phyloP scores from a whole-genome alignment of 257 asterid genomes.

The Coffea eugenioides region DNA sequence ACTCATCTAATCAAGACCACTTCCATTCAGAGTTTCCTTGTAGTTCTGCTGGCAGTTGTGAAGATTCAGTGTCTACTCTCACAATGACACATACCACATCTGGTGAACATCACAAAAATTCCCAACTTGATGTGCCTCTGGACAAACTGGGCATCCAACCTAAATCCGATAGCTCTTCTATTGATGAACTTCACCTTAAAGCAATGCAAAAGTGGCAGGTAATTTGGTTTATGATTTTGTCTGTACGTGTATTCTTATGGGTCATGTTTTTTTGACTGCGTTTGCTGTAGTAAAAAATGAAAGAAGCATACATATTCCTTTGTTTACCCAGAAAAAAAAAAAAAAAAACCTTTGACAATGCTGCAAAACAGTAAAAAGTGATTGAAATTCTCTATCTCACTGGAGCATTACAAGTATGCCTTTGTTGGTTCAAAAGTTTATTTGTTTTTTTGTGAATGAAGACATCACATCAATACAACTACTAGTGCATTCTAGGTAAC shows the following conservation, averaged over 20 bases:
- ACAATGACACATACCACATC: conserved; percentile 24
- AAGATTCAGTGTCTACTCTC: conserved; percentile 30
- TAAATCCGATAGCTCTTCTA: conserved; percentile 35
- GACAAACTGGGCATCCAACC: conserved; percentile 34
- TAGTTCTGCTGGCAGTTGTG: conserved; percentile 31
- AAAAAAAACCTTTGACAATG: not conserved
- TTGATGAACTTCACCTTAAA: conserved; percentile 37
- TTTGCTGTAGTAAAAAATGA: not conserved
- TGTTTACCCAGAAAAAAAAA: not conserved
- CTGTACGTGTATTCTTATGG: not conserved
- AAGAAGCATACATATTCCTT: not conserved
- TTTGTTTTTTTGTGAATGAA: not conserved
- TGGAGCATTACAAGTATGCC: not conserved
- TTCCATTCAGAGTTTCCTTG: conserved; percentile 37
- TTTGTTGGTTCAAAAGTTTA: not conserved
- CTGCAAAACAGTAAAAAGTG: not conserved
- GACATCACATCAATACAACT: not conserved
- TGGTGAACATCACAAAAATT: conserved; percentile 24
- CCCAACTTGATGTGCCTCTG: conserved; percentile 22
- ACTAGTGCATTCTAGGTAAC: not conserved
- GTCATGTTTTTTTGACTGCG: not conserved
- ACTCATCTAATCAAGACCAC: conserved; percentile 52
- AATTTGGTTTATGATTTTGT: conserved; percentile 10
- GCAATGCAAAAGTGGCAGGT: conserved; percentile 53
- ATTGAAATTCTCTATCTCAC: not conserved